Percentiles rank a stretch among this genome's conserved stretches.
Evolutionary conservation across 495 filamentous ascomycete species (phyloP).

Genomic region (Tuber aestivum): DNA sequence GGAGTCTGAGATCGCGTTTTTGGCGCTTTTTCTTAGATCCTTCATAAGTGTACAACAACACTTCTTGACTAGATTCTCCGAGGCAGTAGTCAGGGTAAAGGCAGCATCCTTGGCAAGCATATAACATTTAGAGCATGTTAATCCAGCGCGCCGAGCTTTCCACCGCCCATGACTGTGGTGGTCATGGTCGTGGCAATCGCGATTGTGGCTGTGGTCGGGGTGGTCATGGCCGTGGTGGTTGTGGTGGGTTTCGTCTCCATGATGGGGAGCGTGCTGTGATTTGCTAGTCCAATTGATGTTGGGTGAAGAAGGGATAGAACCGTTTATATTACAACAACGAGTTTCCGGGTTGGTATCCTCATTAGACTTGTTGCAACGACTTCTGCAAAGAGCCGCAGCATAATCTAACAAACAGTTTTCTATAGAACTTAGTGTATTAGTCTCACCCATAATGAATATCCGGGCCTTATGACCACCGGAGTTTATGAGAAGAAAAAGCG

Average conservation of each 20-base stretch:
- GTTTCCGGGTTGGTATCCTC: neutral
- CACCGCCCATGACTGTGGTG: neutral
- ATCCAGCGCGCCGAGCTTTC: neutral
- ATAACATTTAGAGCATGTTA: conserved; percentile 20
- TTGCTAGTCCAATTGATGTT: conserved; percentile 3
- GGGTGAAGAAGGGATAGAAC: neutral
- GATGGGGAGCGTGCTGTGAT: conserved; percentile 1
- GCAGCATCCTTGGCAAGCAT: conserved; percentile 7
- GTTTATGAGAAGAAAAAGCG: neutral
- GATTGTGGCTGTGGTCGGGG: neutral
- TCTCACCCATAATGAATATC: neutral
- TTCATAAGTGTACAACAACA: conserved; percentile 23
- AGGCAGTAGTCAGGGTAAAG: conserved; percentile 3
- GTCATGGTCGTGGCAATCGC: neutral
- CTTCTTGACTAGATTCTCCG: conserved; percentile 9
- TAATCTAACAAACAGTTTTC: conserved; percentile 24
- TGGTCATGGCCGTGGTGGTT: conserved; percentile 3
- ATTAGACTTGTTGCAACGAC: conserved; percentile 13
- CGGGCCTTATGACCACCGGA: neutral
- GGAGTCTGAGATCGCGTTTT: neutral
- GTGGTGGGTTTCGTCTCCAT: neutral
- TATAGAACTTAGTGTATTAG: conserved; percentile 1
- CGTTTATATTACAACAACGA: conserved; percentile 5
- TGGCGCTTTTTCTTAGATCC: neutral
- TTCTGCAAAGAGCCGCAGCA: conserved; percentile 23